These are phyloP conservation scores for Phyllachora maydis DNA, from an alignment of 2,329 filamentous ascomycete species.

Conservation along the genomic window DNA sequence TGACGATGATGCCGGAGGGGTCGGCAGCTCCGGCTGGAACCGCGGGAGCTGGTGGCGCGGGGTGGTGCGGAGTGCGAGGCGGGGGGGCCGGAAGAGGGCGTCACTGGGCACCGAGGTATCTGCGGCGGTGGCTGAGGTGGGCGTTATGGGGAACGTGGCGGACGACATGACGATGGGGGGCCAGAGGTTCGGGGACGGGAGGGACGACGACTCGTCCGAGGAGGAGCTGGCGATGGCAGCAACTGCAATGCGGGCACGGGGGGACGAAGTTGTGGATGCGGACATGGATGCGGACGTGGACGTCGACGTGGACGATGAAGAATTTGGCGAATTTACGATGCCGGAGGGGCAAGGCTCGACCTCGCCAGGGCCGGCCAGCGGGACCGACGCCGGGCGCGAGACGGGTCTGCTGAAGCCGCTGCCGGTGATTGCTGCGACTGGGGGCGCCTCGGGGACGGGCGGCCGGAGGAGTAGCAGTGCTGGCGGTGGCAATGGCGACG, in stretches of 20 bases:
- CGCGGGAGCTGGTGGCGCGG: slow-evolving; percentile 15
- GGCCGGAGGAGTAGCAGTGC: no score
- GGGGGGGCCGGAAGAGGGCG: slow-evolving; percentile 3
- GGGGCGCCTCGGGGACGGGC: no score
- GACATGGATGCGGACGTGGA: no score
- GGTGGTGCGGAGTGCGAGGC: slow-evolving; percentile 8
- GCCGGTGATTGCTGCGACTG: slow-evolving; percentile 31
- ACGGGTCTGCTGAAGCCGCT: slow-evolving; percentile 32
- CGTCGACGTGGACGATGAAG: slow-evolving; percentile 45
- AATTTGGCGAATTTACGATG: slow-evolving; percentile 50
- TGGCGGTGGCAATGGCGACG: no score
- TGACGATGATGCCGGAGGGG: slow-evolving; percentile 13
- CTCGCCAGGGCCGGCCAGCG: slow-evolving; percentile 5
- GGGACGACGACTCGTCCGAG: slow-evolving; percentile 18
- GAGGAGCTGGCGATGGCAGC: no score
- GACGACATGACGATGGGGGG: no score
- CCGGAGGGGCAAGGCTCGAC: slow-evolving; percentile 23
- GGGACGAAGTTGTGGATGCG: slow-evolving; percentile 27
- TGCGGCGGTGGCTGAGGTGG: no score
- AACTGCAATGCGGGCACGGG: no score
- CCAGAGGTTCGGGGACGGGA: slow-evolving; percentile 13
- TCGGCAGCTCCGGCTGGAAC: slow-evolving; percentile 11
- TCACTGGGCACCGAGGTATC: no score
- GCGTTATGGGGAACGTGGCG: no score
- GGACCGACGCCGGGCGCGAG: slow-evolving; percentile 11